A percentile compares a stretch with the other conserved stretches of the same genome.
Conservation (phyloP, 75 land plant species). For the Pinus albicaulis region DNA sequence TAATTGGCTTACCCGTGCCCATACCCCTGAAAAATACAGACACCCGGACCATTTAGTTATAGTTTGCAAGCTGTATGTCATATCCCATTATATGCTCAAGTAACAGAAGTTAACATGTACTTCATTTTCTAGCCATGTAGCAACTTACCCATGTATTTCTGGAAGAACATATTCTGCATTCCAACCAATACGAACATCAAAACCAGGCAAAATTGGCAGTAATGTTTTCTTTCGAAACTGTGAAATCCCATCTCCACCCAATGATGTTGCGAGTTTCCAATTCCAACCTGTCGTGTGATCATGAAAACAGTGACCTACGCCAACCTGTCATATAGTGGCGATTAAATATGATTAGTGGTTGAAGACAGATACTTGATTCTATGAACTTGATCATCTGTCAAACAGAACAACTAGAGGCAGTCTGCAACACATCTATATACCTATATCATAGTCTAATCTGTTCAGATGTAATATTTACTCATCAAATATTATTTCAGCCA, state of each 20-base stretch:
- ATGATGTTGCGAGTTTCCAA: constrained; percentile 89
- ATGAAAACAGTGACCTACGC: constrained; percentile 87
- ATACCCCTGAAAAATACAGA: constrained; percentile 43
- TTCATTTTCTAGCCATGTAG: neutral
- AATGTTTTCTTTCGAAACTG: constrained; percentile 78
- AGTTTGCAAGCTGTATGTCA: neutral
- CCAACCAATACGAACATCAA: constrained; percentile 90
- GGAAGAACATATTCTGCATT: constrained; percentile 93
- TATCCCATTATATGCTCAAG: neutral
- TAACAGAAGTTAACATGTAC: neutral
- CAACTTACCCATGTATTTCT: constrained; percentile 80
- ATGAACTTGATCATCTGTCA: neutral
- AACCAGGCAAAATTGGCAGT: constrained; percentile 69
- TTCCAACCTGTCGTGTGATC: constrained; percentile 83
- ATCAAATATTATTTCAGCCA: too few relatives aligned
- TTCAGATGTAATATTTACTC: too few relatives aligned
- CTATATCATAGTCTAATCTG: neutral
- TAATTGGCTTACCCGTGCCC: constrained; percentile 65
- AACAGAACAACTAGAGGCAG: neutral
- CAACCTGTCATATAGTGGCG: constrained; percentile 45
- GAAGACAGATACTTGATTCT: neutral
- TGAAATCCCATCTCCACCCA: constrained; percentile 80
- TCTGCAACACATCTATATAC: neutral
- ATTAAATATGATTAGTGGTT: neutral
- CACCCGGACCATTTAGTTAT: neutral